These are phyloP conservation scores for Fusarium denticulatum DNA, from an alignment of 2,329 filamentous ascomycete species.

Conservation along the genomic window DNA sequence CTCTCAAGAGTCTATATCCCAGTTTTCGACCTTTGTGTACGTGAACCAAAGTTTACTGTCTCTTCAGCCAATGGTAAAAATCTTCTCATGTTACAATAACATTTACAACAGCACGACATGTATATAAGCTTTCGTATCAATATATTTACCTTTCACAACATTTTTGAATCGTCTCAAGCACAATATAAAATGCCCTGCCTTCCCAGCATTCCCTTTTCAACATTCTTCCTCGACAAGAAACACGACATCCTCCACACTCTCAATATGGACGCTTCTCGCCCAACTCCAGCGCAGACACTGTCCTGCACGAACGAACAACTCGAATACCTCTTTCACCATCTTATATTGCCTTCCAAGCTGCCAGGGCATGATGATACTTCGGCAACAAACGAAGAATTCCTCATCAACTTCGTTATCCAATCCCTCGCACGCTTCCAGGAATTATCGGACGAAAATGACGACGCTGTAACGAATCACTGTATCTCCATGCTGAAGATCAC, in stretches of 20 bases:
- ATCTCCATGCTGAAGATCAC: background rate
- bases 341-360: background rate
- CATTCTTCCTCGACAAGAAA: background rate
- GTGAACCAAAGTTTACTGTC: accelerated
- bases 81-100: accelerated
- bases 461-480: accelerated
- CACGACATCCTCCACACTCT: background rate
- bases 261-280: background rate
- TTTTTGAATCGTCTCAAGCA: accelerated
- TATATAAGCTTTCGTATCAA: accelerated
- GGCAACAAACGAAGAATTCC: background rate
- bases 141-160: background rate
- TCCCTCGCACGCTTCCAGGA: background rate
- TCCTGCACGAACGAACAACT: background rate
- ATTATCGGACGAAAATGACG: background rate
- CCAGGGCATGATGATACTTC: background rate
- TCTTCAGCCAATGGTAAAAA: background rate
- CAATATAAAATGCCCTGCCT: accelerated
- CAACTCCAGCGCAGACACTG: background rate
- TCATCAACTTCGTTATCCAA: background rate
- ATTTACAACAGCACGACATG: background rate
- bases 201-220: accelerated
- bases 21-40: accelerated
- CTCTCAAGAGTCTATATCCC: background rate
- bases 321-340: background rate